Base-by-base conservation (phyloP, 768 basidiomycete species). In the Nidularia pulvinata region DNA sequence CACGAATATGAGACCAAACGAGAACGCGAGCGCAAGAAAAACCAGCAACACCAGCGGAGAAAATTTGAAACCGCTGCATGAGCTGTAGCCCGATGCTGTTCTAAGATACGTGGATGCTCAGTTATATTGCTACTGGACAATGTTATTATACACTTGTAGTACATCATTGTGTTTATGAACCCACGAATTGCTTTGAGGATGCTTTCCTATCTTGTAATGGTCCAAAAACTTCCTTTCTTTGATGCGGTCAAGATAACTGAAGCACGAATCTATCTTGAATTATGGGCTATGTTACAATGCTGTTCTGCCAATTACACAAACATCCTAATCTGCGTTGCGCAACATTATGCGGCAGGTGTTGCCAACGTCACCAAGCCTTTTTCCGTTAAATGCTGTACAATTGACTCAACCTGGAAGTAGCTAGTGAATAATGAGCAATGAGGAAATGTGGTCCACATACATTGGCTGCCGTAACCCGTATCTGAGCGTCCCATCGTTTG, bases 1-100 rank as follows among this genome's bases (percentile, higher is more conserved):
- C 97, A 99, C 69, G 97, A 99, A 69, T 79, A 95, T 57, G 95
- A 98, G 68, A 91, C 93, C 10, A 99, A 98, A 69, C 81, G 87
- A 53, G 94, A 98, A 73, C 82, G 93, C 39, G 88, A 89, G 54
- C 91, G 85, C 73, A 10, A 19, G 13, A 46, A 46, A 25, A 10
- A 46, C 10, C 45, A 46, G 22, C 45, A 46, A 25, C 45, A 46
- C 22, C 45, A 89, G 70, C 79, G 84, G 66, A 81, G 82, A 73
- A 88, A 82, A 78, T 77, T 78, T 57, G 88, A 85, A 69, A 70
- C 61, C 53, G 46, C 39, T 10, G 25, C n/a, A 7, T 52, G 25
- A 52, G 7, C 7, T 32, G 9, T 10, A 16, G 37, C 48, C 33
- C 19, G 19, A 19, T 19, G 19, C 19, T 19, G 19, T 13, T 10